Evolutionary conservation across 73 alveolate species (phyloP), one percentile per base, ranked within the genome.

Genomic region (Uronychia setigera): DNA sequence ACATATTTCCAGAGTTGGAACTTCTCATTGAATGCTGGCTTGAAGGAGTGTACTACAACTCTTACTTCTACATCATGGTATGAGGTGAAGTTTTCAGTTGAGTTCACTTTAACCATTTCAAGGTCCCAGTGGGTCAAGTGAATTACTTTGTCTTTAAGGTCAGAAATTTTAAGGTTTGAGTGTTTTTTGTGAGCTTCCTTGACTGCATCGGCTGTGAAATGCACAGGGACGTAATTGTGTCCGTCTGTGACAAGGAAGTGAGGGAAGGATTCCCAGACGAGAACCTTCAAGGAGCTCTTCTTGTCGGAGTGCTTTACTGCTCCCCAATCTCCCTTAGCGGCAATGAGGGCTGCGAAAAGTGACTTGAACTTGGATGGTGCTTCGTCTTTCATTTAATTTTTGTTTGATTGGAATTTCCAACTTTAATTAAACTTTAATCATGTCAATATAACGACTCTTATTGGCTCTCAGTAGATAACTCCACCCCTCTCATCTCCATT

Each of bases 151-250:
- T 85, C 86, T 59, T 85, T 74, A 25, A 85, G 60, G 81, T 85
- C 92, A 30, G 81, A 67, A n/a, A 85, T 46, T 60, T 85, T 77
- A 27, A 85, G 46, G 92, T 78, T 85, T 80, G 80, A 75, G 86
- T 32, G 74, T 77, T 85, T 85, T 74, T 78, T 31, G 1, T 58
- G 35, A 86, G 74, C 60, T 34, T 85, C 92, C 32, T 34, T 77
- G 77, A 85, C 81, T 31, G 92, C 92, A 46, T 85, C 86, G 74
- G 35, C 59, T 74, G 92, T 85, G 92, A 85, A 85, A 82, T 85
- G 33, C 32, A 77, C 59, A 5, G 60, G 80, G 59, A 85, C 92
- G 81, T 77, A 85, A 81, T 76, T 33, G 86, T 77, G 80, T 46
- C 92, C 92, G 74, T 85, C 92, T 19, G 87, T 78, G 58, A 85